These are phyloP conservation scores for Stenocarpella maydis DNA, from an alignment of 2,329 filamentous ascomycete genomes.

Conservation along the genomic window DNA sequence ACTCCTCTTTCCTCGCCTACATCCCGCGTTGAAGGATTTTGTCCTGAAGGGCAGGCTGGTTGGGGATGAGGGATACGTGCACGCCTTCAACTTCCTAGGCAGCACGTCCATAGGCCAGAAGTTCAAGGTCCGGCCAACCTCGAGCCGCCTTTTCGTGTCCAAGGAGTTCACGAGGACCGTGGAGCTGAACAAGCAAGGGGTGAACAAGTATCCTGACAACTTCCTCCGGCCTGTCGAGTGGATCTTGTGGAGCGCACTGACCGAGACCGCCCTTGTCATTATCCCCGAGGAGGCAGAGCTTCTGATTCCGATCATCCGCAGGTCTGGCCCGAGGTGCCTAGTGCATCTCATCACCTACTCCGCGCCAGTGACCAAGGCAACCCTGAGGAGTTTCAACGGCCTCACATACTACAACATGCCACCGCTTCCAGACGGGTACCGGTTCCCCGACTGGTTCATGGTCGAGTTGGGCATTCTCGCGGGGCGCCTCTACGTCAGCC, in stretches of 20 bases:
- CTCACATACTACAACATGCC: slow-evolving; percentile 64
- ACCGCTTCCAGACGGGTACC: slow-evolving; percentile 48
- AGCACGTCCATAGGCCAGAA: slow-evolving; percentile 46
- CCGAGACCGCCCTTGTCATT: slow-evolving; percentile 61
- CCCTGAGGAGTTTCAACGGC: slow-evolving; percentile 63
- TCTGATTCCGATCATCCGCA: slow-evolving; percentile 56
- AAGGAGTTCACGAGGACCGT: slow-evolving; percentile 59
- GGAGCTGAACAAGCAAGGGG: slow-evolving; percentile 38
- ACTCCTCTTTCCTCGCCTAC: slow-evolving; percentile 54
- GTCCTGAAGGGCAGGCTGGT: slow-evolving; percentile 53
- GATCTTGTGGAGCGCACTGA: slow-evolving; percentile 63
- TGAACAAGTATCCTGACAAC: slow-evolving; percentile 42
- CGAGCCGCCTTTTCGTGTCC: slow-evolving; percentile 47
- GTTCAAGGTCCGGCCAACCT: slow-evolving; percentile 40
- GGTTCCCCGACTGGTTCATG: slow-evolving; percentile 59
- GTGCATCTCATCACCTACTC: slow-evolving; percentile 65
- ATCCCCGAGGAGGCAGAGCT: slow-evolving; percentile 70
- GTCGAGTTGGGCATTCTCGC: slow-evolving; percentile 68
- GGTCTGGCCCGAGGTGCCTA: not conserved
- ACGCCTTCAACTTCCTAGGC: slow-evolving; percentile 52
- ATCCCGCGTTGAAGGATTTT: slow-evolving; percentile 56
- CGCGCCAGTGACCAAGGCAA: slow-evolving; percentile 65
- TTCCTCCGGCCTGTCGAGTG: slow-evolving; percentile 63
- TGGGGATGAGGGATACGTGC: slow-evolving; percentile 48
- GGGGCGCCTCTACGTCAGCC: slow-evolving; percentile 67